Evolutionary conservation across 108 stramenopile genomes (phyloP), one percentile per base, ranked within the genome.

Genomic region (Mayamaea pseudoterrestris): DNA sequence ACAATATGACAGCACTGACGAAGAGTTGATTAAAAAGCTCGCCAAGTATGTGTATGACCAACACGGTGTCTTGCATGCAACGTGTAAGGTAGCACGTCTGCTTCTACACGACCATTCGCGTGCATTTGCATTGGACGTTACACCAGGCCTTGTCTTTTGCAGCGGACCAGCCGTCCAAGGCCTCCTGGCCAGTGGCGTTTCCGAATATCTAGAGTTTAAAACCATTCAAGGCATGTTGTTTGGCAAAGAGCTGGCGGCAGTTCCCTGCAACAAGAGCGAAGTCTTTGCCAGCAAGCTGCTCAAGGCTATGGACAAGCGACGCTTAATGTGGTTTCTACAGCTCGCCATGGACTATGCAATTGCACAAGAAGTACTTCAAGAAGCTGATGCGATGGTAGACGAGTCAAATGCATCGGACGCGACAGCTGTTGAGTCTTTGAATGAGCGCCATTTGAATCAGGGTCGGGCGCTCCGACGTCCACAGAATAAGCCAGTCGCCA

Each of bases 301-400:
- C 18, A 44, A 69, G 23, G 78, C 87, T 23, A 65, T 84, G 51
- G 93, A 94, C 29, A 94, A 94, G 54, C 77, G 93, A 8, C 76
- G 76, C 23, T 73, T 94, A 35, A 94, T 94, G 93, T 89, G 86
- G 50, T 85, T 94, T 47, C 59, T 90, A 20, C 93, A 94, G 48
- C 35, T 80, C 16, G 75, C 74, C 12, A 65, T 74, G 50, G 93
- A 94, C 48, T 88, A 85, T 51, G 90, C 73, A 0, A 73, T 66
- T 49, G 45, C 50, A 23, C 50, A 55, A 32, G 50, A 56, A 53
- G 18, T 58, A 2, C 43, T 40, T 5, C 6, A 58, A 35, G n/a
- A 41, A 16, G 36, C 29, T 29, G 36, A 44, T 22, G 50, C 25
- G 17, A 44, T 41, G 36, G 27, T 7, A 16, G 5, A 5, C 5